phyloP scores from a whole-genome alignment of 2,329 filamentous ascomycete species.

The Mycogone perniciosa region DNA sequence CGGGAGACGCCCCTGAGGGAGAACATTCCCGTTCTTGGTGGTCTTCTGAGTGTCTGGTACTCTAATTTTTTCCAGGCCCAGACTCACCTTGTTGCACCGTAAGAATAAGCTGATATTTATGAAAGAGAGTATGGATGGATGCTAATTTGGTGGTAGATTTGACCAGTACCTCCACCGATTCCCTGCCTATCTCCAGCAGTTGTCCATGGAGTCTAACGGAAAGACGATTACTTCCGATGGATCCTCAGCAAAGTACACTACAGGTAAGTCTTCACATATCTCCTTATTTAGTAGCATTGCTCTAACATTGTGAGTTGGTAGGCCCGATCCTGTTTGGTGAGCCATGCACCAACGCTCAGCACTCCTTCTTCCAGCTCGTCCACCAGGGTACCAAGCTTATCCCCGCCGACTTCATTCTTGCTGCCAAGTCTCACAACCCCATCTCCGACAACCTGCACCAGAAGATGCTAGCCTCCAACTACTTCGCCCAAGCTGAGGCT shows the following conservation, averaged over 20 bases:
- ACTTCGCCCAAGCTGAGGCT: constrained; percentile 82
- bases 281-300: too few relatives aligned
- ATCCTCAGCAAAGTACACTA: constrained; percentile 93
- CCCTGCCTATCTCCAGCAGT: constrained; percentile 96
- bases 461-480: constrained; percentile 90
- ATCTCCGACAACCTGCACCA: constrained; percentile 90
- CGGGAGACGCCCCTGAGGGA: constrained; percentile 79
- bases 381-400: constrained; percentile 99
- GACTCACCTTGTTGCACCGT: constrained; percentile 94
- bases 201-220: constrained; percentile 99
- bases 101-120: constrained; percentile 34
- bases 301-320: constrained; percentile 20
- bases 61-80: constrained; percentile 98
- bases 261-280: constrained; percentile 40
- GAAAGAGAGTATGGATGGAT: constrained; percentile 5
- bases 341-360: constrained; percentile 97
- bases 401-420: constrained; percentile 95
- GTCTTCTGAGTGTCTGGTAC: constrained; percentile 96
- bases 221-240: constrained; percentile 91
- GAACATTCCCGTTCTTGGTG: constrained; percentile 90
- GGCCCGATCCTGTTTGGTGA: constrained; percentile 92
- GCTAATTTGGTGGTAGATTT: constrained; percentile 50
- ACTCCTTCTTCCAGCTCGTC: constrained; percentile 99
- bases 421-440: constrained; percentile 94
- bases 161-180: constrained; percentile 99